Evolutionary conservation across 129 eudicot species (phyloP).

Genomic region (Gnaphalium uliginosum): DNA sequence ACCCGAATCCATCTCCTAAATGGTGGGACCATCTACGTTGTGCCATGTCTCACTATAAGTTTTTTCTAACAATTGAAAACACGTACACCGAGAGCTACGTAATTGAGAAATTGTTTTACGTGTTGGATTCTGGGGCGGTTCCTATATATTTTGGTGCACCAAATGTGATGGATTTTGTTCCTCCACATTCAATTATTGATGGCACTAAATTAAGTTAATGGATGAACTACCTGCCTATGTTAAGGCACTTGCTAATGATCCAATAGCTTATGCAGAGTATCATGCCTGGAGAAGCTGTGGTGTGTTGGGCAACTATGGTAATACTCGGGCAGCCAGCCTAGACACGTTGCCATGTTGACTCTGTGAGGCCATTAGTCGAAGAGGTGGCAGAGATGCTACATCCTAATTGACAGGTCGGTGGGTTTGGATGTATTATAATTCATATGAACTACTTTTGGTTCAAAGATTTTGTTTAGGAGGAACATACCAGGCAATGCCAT

Average conservation of each 20-base stretch:
- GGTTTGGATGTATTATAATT: constrained; percentile 15
- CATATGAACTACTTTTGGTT: constrained; percentile 26
- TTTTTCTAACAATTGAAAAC: constrained; percentile 72
- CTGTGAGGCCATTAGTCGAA: constrained; percentile 75
- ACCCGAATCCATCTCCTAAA: constrained; percentile 54
- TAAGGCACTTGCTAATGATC: constrained; percentile 81
- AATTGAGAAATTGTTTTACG: constrained; percentile 90
- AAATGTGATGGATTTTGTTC: constrained; percentile 92
- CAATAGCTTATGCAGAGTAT: constrained; percentile 82
- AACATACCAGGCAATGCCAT: not conserved
- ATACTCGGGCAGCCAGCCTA: constrained; percentile 72
- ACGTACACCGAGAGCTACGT: constrained; percentile 85
- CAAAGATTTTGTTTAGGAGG: constrained; percentile 17
- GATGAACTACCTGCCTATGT: constrained; percentile 74
- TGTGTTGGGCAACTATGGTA: constrained; percentile 67
- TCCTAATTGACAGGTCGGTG: constrained; percentile 35
- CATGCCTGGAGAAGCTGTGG: constrained; percentile 99
- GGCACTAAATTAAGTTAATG: constrained; percentile 67
- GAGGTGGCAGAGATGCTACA: constrained; percentile 67
- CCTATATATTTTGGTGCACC: constrained; percentile 98
- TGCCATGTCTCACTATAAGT: constrained; percentile 69
- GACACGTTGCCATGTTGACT: constrained; percentile 91
- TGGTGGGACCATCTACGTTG: constrained; percentile 99
- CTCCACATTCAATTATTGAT: constrained; percentile 92
- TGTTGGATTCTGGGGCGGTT: constrained; percentile 83